Percentiles rank a stretch among this genome's conserved stretches.
Evolutionary conservation across 2,329 filamentous ascomycete genomes (phyloP).

Genomic region (Corinectria fuckeliana): DNA sequence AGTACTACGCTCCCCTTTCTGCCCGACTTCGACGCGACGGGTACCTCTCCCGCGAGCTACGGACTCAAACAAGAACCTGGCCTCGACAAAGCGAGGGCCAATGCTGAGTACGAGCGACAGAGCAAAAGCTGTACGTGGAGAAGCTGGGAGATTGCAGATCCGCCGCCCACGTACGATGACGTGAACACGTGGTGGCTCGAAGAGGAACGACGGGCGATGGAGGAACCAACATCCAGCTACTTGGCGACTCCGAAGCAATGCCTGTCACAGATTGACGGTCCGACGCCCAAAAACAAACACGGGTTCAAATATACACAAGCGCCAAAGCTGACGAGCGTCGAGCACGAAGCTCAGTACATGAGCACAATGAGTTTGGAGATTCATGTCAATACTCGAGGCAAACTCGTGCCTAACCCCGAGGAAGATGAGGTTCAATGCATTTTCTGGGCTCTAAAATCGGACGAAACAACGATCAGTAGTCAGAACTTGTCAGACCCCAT

Average conservation of each 20-base stretch:
- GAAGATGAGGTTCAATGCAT: conserved; percentile 87
- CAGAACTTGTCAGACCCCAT: conserved; percentile 54
- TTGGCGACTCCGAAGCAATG: conserved; percentile 44
- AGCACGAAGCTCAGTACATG: conserved; percentile 92
- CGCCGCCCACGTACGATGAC: conserved; percentile 73
- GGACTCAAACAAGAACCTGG: conserved; percentile 57
- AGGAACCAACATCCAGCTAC: conserved; percentile 14
- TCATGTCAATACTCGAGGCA: conserved; percentile 85
- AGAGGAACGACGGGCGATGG: conserved; percentile 27
- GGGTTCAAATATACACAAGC: conserved; percentile 88
- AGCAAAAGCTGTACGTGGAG: conserved; percentile 57
- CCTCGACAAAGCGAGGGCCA: conserved; percentile 58
- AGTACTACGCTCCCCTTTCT: conserved; percentile 80
- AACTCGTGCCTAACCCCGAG: conserved; percentile 85
- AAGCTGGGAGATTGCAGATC: conserved; percentile 77
- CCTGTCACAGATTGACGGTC: conserved; percentile 86
- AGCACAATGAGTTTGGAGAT: conserved; percentile 94
- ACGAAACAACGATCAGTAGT: conserved; percentile 64
- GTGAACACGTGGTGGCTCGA: conserved; percentile 72
- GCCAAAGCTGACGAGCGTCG: conserved; percentile 74
- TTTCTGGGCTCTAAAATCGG: conserved; percentile 88
- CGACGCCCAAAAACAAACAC: conserved; percentile 81
- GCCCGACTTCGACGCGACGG: conserved; percentile 75
- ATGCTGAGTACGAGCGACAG: conserved; percentile 57
- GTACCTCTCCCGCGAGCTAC: conserved; percentile 58